Evolutionary conservation across 2,329 filamentous ascomycete genomes (phyloP).

Genomic region (Blastomyces silverae): DNA sequence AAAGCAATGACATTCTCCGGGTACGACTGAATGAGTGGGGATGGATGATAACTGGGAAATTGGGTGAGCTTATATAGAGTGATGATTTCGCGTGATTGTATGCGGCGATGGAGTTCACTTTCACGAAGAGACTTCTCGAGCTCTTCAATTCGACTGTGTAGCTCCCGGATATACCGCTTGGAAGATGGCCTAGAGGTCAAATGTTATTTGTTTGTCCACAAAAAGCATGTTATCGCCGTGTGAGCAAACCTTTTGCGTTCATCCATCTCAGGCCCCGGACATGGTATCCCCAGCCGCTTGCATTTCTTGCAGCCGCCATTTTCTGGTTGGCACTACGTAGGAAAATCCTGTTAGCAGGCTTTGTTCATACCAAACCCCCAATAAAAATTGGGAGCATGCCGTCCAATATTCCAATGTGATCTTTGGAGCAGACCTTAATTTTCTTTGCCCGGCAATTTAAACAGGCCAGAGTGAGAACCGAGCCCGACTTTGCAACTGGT

Average conservation of each 20-base stretch:
- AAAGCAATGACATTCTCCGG: conserved; percentile 13
- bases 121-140: conserved; percentile 18
- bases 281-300: conserved; percentile 16
- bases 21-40: conserved; percentile 8
- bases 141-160: conserved; percentile 18
- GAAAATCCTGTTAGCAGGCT: background rate
- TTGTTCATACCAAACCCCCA: background rate
- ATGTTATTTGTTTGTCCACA: background rate
- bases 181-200: conserved; percentile 17
- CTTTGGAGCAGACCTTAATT: conserved; percentile 10
- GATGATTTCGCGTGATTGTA: conserved; percentile 8
- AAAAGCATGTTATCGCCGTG: background rate
- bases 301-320: conserved; percentile 17
- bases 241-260: conserved; percentile 14
- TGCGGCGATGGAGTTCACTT: conserved; percentile 9
- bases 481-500: background rate
- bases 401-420: background rate
- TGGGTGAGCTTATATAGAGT: conserved; percentile 14
- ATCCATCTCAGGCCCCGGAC: conserved; percentile 16
- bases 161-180: conserved; percentile 20
- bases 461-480: conserved; percentile 13
- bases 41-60: conserved; percentile 13
- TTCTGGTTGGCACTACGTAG: conserved; percentile 14
- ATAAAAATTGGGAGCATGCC: background rate
- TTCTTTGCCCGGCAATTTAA: conserved; percentile 17